Base-by-base conservation (phyloP, 2,329 filamentous ascomycete genomes). In the Domatiomyces globalis region DNA sequence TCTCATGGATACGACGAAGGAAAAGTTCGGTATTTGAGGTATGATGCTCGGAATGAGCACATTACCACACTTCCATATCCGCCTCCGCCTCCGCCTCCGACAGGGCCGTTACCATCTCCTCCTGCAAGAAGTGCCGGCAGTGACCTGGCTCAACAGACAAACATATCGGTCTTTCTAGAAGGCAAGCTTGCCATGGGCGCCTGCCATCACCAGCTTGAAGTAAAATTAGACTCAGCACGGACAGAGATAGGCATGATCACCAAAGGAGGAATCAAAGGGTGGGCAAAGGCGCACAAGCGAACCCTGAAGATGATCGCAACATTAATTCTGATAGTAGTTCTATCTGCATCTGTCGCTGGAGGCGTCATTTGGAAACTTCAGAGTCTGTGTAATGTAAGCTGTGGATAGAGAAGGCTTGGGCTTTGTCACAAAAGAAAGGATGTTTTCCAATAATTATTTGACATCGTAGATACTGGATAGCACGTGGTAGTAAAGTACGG, bases 361-460 rank as follows among this genome's bases (percentile, higher is more conserved):
- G 52, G 52, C 6, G 50, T 54, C 25, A 52, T 56, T 7, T 56
- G 54, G 54, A 51, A 39, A 39, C 33, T 39, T 7, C 33, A 39
- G 33, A 39, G 33, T 39, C 33, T 39, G 2, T 39, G 33, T 15
- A 2, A 15, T 39, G 33, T 39, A 10, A 15, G 33, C 15, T 39
- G 33, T 15, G 12, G 12, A 39, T 39, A 39, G 12, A 39, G 12
- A 15, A 15, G 33, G 4, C 5, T 29, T 29, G n/a, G n/a, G n/a
- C n/a, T n/a, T n/a, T n/a, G n/a, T n/a, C n/a, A n/a, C n/a, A n/a
- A n/a, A n/a, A n/a, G n/a, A n/a, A n/a, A n/a, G n/a, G n/a, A n/a
- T n/a, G n/a, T n/a, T n/a, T n/a, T n/a, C n/a, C n/a, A n/a, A n/a
- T n/a, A n/a, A n/a, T n/a, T n/a, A n/a, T n/a, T n/a, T n/a, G n/a